Percentiles rank a stretch among this genome's conserved stretches.
These are phyloP conservation scores for Planoprotostelium fungivorum DNA, from an alignment of 78 protist genomes.

Conservation along the genomic window DNA sequence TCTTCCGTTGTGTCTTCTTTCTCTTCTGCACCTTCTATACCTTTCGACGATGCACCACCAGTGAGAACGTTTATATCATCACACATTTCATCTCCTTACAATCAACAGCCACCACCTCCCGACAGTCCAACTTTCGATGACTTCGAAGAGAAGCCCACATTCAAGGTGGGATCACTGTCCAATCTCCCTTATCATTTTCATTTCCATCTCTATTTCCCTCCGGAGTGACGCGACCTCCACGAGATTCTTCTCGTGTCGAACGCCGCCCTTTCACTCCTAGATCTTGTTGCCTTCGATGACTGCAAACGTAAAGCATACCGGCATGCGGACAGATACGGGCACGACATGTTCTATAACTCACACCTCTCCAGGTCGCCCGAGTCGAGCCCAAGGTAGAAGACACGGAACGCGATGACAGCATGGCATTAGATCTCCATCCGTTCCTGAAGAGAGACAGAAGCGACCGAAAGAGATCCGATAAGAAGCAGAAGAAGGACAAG, in stretches of 20 bases:
- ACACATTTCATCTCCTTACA: not conserved
- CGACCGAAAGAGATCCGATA: too few relatives aligned
- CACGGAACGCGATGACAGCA: not conserved
- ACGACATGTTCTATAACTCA: not conserved
- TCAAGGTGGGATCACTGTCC: not conserved
- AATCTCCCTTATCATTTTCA: not conserved
- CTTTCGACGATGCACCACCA: not conserved
- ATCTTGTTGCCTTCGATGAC: not conserved
- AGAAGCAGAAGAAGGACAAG: not conserved
- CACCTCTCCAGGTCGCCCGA: not conserved
- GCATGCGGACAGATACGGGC: not conserved
- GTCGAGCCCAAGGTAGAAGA: not conserved
- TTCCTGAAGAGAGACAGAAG: not conserved
- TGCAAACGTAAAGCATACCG: not conserved
- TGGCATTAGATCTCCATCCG: not conserved
- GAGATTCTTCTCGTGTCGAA: not conserved
- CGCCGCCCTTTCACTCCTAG: not conserved
- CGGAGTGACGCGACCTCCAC: not conserved
- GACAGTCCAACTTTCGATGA: not conserved
- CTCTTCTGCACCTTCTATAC: not conserved
- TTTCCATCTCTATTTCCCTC: too few relatives aligned
- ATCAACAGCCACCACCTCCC: not conserved
- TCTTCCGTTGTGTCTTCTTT: not conserved
- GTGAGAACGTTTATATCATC: not conserved
- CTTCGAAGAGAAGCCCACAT: not conserved